Percentiles rank a stretch among this genome's conserved stretches.
These are phyloP conservation scores for Botrytis fabae DNA, from an alignment of 2,329 filamentous ascomycete species.

Conservation along the genomic window DNA sequence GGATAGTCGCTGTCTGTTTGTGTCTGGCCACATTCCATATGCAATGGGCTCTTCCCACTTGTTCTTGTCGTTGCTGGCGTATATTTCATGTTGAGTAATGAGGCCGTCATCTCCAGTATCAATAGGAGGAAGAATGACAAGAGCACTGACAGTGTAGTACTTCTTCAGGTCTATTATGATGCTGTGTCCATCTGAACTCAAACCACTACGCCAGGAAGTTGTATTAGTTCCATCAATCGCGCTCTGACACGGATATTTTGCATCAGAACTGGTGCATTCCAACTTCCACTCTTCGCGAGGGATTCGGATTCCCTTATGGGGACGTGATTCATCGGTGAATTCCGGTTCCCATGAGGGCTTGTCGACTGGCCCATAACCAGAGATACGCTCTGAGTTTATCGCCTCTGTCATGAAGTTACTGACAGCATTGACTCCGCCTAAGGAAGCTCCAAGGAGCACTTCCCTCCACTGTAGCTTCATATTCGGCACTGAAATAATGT, in stretches of 20 bases:
- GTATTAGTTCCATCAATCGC: conserved; percentile 1
- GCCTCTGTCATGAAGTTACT: conserved; percentile 13
- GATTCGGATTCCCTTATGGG: conserved; percentile 3
- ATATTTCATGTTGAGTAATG: conserved; percentile 5
- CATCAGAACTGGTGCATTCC: neutral
- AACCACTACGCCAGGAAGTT: conserved; percentile 6
- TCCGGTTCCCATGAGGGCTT: conserved; percentile 1
- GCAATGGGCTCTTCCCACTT: neutral
- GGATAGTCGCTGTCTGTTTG: conserved; percentile 13
- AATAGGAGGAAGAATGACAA: conserved; percentile 5
- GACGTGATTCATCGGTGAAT: conserved; percentile 1
- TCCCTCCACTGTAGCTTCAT: conserved; percentile 8
- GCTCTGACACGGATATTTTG: neutral
- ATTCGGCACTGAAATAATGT: neutral
- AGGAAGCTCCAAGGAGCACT: conserved; percentile 7
- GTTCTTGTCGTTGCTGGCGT: neutral
- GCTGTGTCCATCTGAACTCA: neutral
- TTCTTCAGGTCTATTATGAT: conserved; percentile 4
- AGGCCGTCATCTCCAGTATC: neutral
- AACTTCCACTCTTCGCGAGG: conserved; percentile 1
- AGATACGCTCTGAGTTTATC: conserved; percentile 3
- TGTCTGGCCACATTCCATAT: conserved; percentile 15
- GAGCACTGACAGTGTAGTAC: conserved; percentile 1
- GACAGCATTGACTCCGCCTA: neutral
- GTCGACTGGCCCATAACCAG: conserved; percentile 9